Conservation (phyloP, 1,139 yeast species). For the Yamadazyma sp. region DNA sequence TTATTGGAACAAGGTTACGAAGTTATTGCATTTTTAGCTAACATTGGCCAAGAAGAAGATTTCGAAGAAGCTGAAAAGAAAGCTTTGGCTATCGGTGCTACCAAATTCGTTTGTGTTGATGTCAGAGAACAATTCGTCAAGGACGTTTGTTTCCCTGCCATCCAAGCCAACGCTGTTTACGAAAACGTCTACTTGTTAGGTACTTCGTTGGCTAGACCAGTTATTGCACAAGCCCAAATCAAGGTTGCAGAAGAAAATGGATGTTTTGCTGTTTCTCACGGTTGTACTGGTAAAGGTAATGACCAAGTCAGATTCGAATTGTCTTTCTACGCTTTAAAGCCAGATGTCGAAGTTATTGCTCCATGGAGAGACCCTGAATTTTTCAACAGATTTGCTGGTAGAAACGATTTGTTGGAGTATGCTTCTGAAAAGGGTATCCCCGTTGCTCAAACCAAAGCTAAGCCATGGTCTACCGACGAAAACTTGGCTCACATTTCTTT, state of each 20-base stretch:
- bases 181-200: conserved; percentile 96
- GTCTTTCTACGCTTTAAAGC: conserved; percentile 95
- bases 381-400: conserved; percentile 95
- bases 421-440: conserved; percentile 90
- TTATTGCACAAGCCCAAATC: conserved; percentile 96
- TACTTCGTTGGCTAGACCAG: conserved; percentile 97
- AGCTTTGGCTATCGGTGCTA: conserved; percentile 95
- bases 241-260: conserved; percentile 96
- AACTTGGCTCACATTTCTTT: conserved; percentile 97
- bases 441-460: conserved; percentile 95
- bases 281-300: conserved; percentile 99
- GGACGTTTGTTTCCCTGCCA: conserved; percentile 92
- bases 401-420: conserved; percentile 91
- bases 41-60: conserved; percentile 98
- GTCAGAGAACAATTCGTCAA: conserved; percentile 91
- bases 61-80: conserved; percentile 95
- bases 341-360: conserved; percentile 94
- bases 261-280: conserved; percentile 97
- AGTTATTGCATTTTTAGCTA: conserved; percentile 96
- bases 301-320: conserved; percentile 98
- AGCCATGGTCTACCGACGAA: conserved; percentile 99
- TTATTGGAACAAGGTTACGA: conserved; percentile 96
- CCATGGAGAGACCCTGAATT: conserved; percentile 99
- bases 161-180: conserved; percentile 94
- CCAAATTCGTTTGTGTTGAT: conserved; percentile 90